These are phyloP conservation scores for Starmera dryadoides DNA, from an alignment of 805 yeast species.

Conservation along the genomic window DNA sequence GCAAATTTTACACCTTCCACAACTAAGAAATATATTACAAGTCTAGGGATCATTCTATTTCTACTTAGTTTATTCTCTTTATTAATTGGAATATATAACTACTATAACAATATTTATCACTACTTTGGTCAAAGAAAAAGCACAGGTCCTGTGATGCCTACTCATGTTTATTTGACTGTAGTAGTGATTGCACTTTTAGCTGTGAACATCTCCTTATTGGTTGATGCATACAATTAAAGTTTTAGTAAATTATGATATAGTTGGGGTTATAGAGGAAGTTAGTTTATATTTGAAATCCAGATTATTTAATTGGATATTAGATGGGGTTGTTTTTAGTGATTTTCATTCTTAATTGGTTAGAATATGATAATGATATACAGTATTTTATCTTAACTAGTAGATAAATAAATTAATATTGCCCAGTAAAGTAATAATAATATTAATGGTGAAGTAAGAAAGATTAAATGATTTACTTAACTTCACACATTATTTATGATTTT, in stretches of 20 bases:
- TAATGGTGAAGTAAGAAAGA: too few species aligned
- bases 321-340: too few species aligned
- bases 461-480: too few species aligned
- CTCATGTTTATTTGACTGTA: conserved; percentile 4
- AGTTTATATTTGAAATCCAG: too few species aligned
- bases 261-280: too few species aligned
- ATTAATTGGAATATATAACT: conserved; percentile 13
- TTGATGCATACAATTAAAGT: conserved; percentile 6
- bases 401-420: too few species aligned
- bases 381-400: too few species aligned
- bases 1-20: neutral
- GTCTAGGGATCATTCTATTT: conserved; percentile 10
- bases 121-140: conserved; percentile 9
- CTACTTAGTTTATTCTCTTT: conserved; percentile 6
- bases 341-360: too few species aligned
- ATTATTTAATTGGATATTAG: neutral
- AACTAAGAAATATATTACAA: conserved; percentile 6
- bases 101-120: conserved; percentile 11
- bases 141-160: conserved; percentile 8
- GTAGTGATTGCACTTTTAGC: conserved; percentile 7
- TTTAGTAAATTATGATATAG: too few species aligned
- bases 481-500: too few species aligned
- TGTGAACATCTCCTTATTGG: conserved; percentile 10
- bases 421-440: too few species aligned
- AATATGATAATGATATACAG: too few species aligned